Percentiles rank a stretch among this genome's conserved stretches.
Conservation (phyloP, 345 rosid species). For the Brassica carinata region DNA sequence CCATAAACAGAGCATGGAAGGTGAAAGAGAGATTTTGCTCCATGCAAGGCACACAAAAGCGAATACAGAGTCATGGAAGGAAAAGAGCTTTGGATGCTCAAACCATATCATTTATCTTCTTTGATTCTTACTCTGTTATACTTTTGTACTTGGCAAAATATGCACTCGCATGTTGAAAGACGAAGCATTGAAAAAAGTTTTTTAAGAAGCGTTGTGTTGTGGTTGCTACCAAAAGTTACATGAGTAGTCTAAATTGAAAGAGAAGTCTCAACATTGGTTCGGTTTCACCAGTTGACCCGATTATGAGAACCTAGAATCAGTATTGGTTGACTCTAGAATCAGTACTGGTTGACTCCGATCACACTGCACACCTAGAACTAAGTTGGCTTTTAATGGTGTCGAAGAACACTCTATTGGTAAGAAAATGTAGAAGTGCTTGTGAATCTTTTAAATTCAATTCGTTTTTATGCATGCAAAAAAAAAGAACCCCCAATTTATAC, state of each 20-base stretch:
- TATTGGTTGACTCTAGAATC: neutral
- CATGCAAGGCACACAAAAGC: neutral
- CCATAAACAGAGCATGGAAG: conserved; percentile 17
- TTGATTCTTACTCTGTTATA: conserved; percentile 2
- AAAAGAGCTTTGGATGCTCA: conserved; percentile 4
- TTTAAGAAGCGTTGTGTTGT: neutral
- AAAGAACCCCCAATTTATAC: no score
- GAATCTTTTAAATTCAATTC: no score
- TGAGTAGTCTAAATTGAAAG: no score
- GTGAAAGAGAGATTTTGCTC: conserved; percentile 6
- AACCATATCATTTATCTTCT: neutral
- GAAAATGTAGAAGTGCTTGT: no score
- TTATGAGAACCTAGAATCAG: neutral
- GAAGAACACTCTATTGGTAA: neutral
- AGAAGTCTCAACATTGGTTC: neutral
- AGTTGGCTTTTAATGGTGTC: neutral
- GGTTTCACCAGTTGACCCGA: neutral
- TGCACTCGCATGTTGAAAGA: conserved; percentile 9
- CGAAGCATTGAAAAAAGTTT: neutral
- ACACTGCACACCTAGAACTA: neutral
- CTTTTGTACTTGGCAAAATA: conserved; percentile 16
- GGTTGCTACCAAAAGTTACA: neutral
- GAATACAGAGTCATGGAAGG: conserved; percentile 16
- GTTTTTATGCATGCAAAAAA: no score
- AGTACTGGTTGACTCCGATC: neutral